A percentile compares a stretch with the other conserved stretches of the same genome.
Conservation (phyloP, 306 rosid genomes). For the Pueraria montana region DNA sequence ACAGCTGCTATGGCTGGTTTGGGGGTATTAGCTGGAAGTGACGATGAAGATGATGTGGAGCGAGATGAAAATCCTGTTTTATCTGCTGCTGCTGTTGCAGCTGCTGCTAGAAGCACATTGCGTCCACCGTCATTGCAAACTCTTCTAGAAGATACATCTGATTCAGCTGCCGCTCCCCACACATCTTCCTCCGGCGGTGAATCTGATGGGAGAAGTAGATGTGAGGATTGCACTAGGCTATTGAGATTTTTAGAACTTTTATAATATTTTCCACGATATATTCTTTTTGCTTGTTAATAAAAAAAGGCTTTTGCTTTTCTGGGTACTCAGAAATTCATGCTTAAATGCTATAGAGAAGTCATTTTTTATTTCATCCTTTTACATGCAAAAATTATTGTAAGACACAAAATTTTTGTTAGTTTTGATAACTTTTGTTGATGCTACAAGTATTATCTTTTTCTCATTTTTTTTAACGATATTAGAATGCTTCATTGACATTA, state of each 20-base stretch:
- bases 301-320: background rate
- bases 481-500: slow-evolving; percentile 30
- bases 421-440: background rate
- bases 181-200: slow-evolving; percentile 95
- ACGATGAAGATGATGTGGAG: slow-evolving; percentile 84
- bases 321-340: slow-evolving; percentile 2
- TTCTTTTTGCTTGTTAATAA: background rate
- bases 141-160: slow-evolving; percentile 89
- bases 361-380: background rate
- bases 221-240: slow-evolving; percentile 60
- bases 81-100: slow-evolving; percentile 95
- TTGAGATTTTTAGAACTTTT: slow-evolving; percentile 41
- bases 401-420: background rate
- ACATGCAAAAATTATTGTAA: background rate
- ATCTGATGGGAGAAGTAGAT: slow-evolving; percentile 96
- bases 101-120: slow-evolving; percentile 94
- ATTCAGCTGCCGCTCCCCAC: slow-evolving; percentile 68
- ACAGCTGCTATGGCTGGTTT: slow-evolving; percentile 89
- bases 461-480: background rate
- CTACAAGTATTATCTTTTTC: background rate
- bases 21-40: slow-evolving; percentile 79
- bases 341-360: background rate
- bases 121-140: slow-evolving; percentile 98
- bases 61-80: slow-evolving; percentile 73
- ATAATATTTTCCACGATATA: slow-evolving; percentile 19